phyloP scores from a whole-genome alignment of 345 rosid genomes.

The Stellera chamaejasme region DNA sequence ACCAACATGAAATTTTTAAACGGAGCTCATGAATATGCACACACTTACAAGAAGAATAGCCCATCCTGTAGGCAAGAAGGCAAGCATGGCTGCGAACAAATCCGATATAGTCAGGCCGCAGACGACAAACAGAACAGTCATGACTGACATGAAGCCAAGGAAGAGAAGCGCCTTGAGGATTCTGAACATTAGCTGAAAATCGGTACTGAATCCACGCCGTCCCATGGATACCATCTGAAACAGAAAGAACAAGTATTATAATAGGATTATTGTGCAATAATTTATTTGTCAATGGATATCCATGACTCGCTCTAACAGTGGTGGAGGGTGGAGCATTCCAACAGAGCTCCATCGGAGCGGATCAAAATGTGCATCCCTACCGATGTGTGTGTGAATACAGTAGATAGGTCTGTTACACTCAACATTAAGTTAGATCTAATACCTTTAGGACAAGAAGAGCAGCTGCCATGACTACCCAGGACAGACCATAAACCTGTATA shows the following conservation, averaged over 20 bases:
- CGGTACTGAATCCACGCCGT: conserved; percentile 63
- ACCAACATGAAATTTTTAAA: neutral
- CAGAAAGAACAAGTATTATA: conserved; percentile 6
- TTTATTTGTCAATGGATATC: neutral
- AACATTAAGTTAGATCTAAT: conserved; percentile 4
- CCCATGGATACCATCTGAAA: conserved; percentile 78
- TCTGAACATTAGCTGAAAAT: conserved; percentile 87
- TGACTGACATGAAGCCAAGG: conserved; percentile 76
- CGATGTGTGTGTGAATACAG: too few relatives aligned
- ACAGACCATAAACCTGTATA: conserved; percentile 74
- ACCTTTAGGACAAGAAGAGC: conserved; percentile 80
- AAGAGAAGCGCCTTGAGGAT: conserved; percentile 92
- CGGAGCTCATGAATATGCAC: too few relatives aligned
- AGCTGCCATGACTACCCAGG: conserved; percentile 68
- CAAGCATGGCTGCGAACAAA: conserved; percentile 63
- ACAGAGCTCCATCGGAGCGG: too few relatives aligned
- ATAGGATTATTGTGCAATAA: neutral
- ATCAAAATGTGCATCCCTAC: too few relatives aligned
- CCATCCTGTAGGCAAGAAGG: conserved; percentile 91
- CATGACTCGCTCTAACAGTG: too few relatives aligned
- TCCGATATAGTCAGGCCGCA: conserved; percentile 59
- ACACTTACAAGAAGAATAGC: conserved; percentile 76
- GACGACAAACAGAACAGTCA: conserved; percentile 75
- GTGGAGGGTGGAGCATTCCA: too few relatives aligned
- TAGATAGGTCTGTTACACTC: too few relatives aligned